Evolutionary conservation across 202 grass and related monocot genomes (phyloP).

Genomic region (Carex arenaria): DNA sequence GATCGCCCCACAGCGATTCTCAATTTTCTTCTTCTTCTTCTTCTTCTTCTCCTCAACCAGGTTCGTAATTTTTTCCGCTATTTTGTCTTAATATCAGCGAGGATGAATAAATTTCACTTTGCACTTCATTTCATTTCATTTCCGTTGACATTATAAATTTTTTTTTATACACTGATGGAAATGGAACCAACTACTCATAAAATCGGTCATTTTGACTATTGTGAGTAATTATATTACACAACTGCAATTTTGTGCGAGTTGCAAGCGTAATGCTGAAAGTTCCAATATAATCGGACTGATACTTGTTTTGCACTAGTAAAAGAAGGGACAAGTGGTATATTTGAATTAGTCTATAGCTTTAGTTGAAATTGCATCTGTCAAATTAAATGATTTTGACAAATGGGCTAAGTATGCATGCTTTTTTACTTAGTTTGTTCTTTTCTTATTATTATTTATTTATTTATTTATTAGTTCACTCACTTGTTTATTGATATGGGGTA

Average conservation of each 20-base stretch:
- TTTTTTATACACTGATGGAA: neutral
- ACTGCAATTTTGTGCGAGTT: neutral
- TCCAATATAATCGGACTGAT: neutral
- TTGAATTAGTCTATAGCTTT: neutral
- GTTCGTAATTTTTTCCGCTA: constrained; percentile 15
- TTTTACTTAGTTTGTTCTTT: neutral
- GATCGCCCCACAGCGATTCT: constrained; percentile 32
- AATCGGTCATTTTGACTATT: neutral
- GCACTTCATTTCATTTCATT: neutral
- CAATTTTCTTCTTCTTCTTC: constrained; percentile 12
- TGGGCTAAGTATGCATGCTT: neutral
- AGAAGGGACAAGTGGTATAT: neutral
- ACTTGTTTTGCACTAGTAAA: neutral
- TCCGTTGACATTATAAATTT: neutral
- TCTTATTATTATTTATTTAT: neutral
- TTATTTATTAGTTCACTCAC: neutral
- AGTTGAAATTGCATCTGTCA: neutral
- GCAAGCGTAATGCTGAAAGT: neutral
- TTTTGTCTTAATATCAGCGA: neutral
- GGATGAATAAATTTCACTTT: neutral
- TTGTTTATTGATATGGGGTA: constrained; percentile 27
- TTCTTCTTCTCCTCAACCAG: constrained; percentile 20
- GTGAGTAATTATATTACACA: neutral
- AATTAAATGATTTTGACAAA: neutral
- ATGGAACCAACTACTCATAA: neutral